Base-by-base conservation (phyloP, 441 rosid genomes). In the Populus trichocarpa region DNA sequence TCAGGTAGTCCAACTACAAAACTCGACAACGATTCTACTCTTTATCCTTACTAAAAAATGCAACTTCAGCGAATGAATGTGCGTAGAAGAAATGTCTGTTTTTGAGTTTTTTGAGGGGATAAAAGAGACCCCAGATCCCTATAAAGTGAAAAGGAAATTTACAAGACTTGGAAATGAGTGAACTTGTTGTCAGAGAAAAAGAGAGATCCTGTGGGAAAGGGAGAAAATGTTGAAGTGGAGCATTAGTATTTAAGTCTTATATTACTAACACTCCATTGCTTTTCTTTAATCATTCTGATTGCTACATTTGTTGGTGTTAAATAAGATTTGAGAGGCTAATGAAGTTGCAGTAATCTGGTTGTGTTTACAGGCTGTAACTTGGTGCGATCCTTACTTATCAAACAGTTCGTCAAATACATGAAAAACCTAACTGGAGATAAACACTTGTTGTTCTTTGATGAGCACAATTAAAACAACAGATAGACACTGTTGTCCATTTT, bases 101-200 rank as follows among this genome's bases (percentile, higher is more conserved):
- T 36, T 73, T 46, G 76, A 64, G 80, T 53, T 65, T 73, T 78
- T 80, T n/a, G 76, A 67, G 78, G 76, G 67, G 73, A 67, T 38
- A 68, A 69, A 79, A 70, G 13, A 70, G 40, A 79, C 73, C 66
- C 69, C 89, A 73, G 80, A 87, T 85, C 86, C 86, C 83, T 16
- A 78, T n/a, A 82, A 82, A 78, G 74, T 36, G 74, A 3, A 32
- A 26, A 40, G 66, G 65, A 72, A 67, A 50, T 42, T 74, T 50
- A 9, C 32, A 35, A 3, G 36, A 35, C 53, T 36, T 59, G 28
- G 11, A 8, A 25, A 71, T 12, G 25, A 42, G 50, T 20, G 32
- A 20, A 8, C 33, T 30, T 22, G 10, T 7, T 1, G 67, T 7
- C 71, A 66, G 57, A 59, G 69, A 61, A 67, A n/a, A 59, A 64